These are phyloP conservation scores for Backusella sp. DNA, from an alignment of 192 early-diverging fungal genomes.

Conservation along the genomic window DNA sequence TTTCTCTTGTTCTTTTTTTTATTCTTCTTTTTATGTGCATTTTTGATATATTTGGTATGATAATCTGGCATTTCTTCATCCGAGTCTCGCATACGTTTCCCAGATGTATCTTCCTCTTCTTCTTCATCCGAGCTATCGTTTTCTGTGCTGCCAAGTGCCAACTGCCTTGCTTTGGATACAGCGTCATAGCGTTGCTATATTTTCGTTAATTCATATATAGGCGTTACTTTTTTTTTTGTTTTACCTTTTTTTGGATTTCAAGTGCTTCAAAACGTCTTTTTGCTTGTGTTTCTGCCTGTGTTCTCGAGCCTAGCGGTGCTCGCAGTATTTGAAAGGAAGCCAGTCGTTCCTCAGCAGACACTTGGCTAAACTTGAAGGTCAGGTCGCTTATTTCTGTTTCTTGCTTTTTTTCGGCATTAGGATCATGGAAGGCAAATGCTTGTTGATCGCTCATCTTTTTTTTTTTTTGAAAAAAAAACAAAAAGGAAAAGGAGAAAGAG, in stretches of 20 bases:
- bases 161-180: slow-evolving; percentile 8
- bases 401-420: slow-evolving; percentile 11
- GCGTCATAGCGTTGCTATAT: background rate
- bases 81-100: background rate
- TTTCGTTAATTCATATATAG: background rate
- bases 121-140: slow-evolving; percentile 11
- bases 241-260: slow-evolving; percentile 11
- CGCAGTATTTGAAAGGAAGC: background rate
- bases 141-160: background rate
- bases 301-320: slow-evolving; percentile 17
- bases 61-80: slow-evolving; percentile 13
- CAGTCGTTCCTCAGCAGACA: slow-evolving; percentile 24
- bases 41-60: background rate
- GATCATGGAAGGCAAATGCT: background rate
- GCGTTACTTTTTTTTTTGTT: background rate
- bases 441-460: background rate
- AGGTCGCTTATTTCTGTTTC: slow-evolving; percentile 22
- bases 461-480: background rate
- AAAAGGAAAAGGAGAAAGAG: background rate
- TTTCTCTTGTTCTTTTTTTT: slow-evolving; percentile 29
- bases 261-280: slow-evolving; percentile 21
- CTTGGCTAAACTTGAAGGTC: background rate
- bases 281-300: slow-evolving; percentile 15
- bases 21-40: slow-evolving; percentile 29
- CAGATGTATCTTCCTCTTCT: background rate